phyloP scores from a whole-genome alignment of 2,329 filamentous ascomycete genomes.

The Colletotrichum cuscutae region DNA sequence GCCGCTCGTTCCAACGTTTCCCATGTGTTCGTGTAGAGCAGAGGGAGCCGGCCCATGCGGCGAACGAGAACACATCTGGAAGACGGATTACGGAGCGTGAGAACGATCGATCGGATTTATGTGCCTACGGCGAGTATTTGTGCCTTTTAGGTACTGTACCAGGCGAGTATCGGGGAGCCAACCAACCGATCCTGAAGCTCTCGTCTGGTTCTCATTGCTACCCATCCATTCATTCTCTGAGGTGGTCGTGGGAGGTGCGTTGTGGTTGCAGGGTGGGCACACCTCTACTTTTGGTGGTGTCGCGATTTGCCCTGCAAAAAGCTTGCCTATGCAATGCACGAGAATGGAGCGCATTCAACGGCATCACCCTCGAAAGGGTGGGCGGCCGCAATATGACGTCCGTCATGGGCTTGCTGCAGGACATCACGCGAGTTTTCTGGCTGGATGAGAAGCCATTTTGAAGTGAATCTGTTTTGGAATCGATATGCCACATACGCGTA shows the following conservation, averaged over 20 bases:
- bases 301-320: slow-evolving; percentile 4
- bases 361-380: slow-evolving; percentile 16
- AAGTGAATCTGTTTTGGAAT: slow-evolving; percentile 3
- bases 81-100: neutral
- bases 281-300: neutral
- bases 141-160: neutral
- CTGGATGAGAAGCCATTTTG: neutral
- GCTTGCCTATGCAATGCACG: slow-evolving; percentile 29
- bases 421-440: slow-evolving; percentile 28
- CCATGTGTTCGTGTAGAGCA: slow-evolving; percentile 26
- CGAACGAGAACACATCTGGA: too few species aligned
- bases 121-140: neutral
- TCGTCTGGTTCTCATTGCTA: neutral
- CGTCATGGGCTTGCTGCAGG: slow-evolving; percentile 21
- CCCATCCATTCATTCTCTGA: neutral
- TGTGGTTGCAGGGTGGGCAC: neutral
- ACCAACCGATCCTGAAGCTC: neutral
- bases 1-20: slow-evolving; percentile 21
- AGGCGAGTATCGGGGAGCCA: neutral
- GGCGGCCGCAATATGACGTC: slow-evolving; percentile 22
- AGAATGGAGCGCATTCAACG: slow-evolving; percentile 25
- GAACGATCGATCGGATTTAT: neutral
- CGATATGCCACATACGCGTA: too few species aligned
- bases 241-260: neutral
- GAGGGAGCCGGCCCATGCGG: neutral